Evolutionary conservation across 2,329 filamentous ascomycete species (phyloP).

Genomic region (Thielaviopsis euricoi): DNA sequence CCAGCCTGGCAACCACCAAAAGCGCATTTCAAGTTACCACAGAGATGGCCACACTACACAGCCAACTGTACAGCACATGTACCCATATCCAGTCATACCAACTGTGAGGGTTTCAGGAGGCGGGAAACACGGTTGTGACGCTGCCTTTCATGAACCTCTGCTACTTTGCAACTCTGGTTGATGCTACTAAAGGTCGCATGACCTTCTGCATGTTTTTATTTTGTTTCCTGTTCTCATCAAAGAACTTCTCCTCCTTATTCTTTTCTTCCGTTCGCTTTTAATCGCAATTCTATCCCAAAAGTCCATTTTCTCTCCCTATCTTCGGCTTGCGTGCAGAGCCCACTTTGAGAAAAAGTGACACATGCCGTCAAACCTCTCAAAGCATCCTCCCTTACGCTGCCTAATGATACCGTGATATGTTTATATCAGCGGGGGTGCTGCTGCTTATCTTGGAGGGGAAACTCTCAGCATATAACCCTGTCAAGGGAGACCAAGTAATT

Average conservation of each 20-base stretch:
- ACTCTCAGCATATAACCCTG: too few relatives aligned
- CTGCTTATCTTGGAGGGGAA: too few relatives aligned
- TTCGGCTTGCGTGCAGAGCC: not conserved
- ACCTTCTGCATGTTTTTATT: not conserved
- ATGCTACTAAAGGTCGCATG: not conserved
- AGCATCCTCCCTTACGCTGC: not conserved
- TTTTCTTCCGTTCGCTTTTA: not conserved
- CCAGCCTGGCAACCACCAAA: too few relatives aligned
- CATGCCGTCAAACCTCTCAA: not conserved
- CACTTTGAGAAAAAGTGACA: not conserved
- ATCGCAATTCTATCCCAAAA: not conserved
- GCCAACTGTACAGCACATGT: too few relatives aligned
- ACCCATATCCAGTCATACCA: not conserved
- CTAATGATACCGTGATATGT: not conserved
- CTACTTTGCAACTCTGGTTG: too few relatives aligned
- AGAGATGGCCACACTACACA: too few relatives aligned
- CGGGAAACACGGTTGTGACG: not conserved
- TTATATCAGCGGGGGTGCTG: too few relatives aligned
- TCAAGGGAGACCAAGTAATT: too few relatives aligned
- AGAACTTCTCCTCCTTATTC: not conserved
- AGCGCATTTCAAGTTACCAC: too few relatives aligned
- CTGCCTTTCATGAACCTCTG: not conserved
- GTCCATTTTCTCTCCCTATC: not conserved
- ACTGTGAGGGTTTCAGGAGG: not conserved
- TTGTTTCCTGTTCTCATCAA: too few relatives aligned